These are phyloP conservation scores for Macaranga tanarius DNA, from an alignment of 441 rosid genomes.

Conservation along the genomic window DNA sequence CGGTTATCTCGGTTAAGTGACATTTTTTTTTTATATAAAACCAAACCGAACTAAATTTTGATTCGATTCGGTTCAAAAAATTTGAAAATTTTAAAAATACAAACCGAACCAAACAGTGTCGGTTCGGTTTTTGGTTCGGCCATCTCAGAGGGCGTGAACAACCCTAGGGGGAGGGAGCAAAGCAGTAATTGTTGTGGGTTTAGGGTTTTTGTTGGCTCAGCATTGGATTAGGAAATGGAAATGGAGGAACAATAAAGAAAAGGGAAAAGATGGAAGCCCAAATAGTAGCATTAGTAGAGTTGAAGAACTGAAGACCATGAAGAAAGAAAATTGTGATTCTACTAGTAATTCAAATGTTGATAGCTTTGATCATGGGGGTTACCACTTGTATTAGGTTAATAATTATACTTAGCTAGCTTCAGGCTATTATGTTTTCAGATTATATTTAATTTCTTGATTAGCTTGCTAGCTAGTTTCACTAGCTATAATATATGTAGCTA, in stretches of 20 bases:
- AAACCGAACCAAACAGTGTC: too few relatives aligned
- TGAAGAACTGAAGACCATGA: slow-evolving; percentile 35
- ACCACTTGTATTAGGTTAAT: slow-evolving; percentile 34
- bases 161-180: slow-evolving; percentile 53
- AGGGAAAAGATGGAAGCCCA: slow-evolving; percentile 25
- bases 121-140: too few relatives aligned
- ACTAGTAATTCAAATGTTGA: slow-evolving; percentile 42
- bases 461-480: too few relatives aligned
- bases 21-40: too few relatives aligned
- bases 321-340: slow-evolving; percentile 23
- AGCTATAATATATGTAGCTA: too few relatives aligned
- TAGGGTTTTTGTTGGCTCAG: slow-evolving; percentile 32
- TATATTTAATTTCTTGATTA: too few relatives aligned
- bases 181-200: slow-evolving; percentile 32
- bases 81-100: too few relatives aligned
- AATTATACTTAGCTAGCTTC: not conserved
- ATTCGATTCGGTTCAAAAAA: too few relatives aligned
- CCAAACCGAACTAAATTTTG: too few relatives aligned
- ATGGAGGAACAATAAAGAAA: slow-evolving; percentile 31
- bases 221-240: slow-evolving; percentile 48
- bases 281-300: slow-evolving; percentile 38
- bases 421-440: not conserved
- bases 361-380: slow-evolving; percentile 43
- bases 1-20: too few relatives aligned
- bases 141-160: too few relatives aligned